Evolutionary conservation across 345 rosid genomes (phyloP), one percentile per base, ranked within the genome.

Genomic region (Eutrema heterophyllum): DNA sequence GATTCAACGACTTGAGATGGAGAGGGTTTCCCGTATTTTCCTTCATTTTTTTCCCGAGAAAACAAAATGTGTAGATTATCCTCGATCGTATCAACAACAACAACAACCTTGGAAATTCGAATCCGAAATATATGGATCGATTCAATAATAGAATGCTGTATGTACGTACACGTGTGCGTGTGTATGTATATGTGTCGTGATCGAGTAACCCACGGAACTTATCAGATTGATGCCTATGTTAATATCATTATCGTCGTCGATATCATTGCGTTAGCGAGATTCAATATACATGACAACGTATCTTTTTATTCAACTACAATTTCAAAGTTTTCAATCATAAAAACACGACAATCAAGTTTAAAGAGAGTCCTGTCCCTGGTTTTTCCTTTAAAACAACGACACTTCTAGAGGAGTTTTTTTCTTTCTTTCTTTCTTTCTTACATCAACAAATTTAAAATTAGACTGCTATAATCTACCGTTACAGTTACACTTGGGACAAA

Each of bases 1-100:
- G 98, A 75, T 94, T 91, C 80, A 94, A 65, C 4, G 96, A 88
- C 83, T 81, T 88, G 27, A 94, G 86, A 56, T 83, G 85, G 5
- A 94, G 85, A 43, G 98, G 97, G 75, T 88, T 94, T 67, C 66
- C 81, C 10, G 49, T 29, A 48, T 18, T 79, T 64, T 67, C 90
- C 79, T 83, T 82, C 89, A 80, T 78, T 66, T 6, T 53, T n/a
- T 67, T 76, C 43, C 13, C 54, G 3, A 11, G 35, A 15, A 16
- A 66, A 21, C 9, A 67, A 0, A 29, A 10, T 0, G 38, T n/a
- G n/a, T n/a, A n/a, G n/a, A n/a, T n/a, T n/a, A n/a, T n/a, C 13
- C 14, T 43, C 11, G 51, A 21, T 64, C 45, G 38, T 44, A 64
- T n/a, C 51, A 64, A 62, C 49, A 41, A 21, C 55, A 41, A 21